phyloP scores from a whole-genome alignment of 257 asterid species.

The Coffea eugenioides region DNA sequence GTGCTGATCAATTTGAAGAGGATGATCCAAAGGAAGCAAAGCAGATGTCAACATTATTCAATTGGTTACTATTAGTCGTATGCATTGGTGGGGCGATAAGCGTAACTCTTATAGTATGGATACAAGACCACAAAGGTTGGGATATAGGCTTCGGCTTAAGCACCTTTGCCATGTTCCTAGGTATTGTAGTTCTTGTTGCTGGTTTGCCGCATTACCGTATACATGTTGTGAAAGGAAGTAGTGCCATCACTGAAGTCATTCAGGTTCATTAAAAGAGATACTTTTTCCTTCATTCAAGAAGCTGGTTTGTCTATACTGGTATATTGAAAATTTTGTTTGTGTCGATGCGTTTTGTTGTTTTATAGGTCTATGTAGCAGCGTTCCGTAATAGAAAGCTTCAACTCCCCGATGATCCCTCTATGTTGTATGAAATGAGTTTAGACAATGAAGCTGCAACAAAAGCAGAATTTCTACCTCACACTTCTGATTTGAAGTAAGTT shows the following conservation, averaged over 20 bases:
- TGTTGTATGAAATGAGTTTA: slow-evolving; percentile 45
- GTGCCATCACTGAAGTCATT: slow-evolving; percentile 52
- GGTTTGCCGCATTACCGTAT: slow-evolving; percentile 62
- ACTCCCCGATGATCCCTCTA: slow-evolving; percentile 43
- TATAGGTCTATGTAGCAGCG: slow-evolving; percentile 63
- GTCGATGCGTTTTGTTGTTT: background rate
- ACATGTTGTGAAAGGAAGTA: slow-evolving; percentile 55
- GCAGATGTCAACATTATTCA: slow-evolving; percentile 62
- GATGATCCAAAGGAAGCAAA: slow-evolving; percentile 50
- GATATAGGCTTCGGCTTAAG: slow-evolving; percentile 55
- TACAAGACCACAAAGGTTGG: slow-evolving; percentile 77
- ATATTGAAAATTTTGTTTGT: background rate
- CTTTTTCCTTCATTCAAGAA: background rate
- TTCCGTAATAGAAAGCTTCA: slow-evolving; percentile 52
- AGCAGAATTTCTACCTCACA: slow-evolving; percentile 54
- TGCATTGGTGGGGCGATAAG: slow-evolving; percentile 64
- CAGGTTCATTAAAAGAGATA: slow-evolving; percentile 34
- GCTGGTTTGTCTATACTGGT: background rate
- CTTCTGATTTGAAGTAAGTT: slow-evolving; percentile 43
- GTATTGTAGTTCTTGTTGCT: slow-evolving; percentile 28
- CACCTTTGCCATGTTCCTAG: slow-evolving; percentile 52
- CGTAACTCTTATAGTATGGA: slow-evolving; percentile 60
- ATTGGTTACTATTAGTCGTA: slow-evolving; percentile 51
- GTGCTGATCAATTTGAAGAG: slow-evolving; percentile 78
- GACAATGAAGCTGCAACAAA: slow-evolving; percentile 45